A percentile compares a stretch with the other conserved stretches of the same genome.
phyloP scores from a whole-genome alignment of 1,284 basidiomycete genomes.

The Cryptococcus amylolentus region DNA sequence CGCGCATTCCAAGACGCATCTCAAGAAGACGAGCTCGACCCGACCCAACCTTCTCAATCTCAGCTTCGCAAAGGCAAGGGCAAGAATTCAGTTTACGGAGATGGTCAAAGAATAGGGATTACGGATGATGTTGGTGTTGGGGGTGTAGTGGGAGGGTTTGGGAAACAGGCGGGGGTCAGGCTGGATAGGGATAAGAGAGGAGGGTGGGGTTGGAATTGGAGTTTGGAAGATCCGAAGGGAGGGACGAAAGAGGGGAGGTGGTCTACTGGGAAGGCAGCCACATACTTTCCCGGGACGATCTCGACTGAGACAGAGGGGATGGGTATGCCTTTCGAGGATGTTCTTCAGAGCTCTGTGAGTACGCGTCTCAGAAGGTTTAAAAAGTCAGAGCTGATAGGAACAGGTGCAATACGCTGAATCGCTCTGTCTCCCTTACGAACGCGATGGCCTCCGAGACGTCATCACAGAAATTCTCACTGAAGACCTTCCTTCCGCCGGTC shows the following conservation, averaged over 20 bases:
- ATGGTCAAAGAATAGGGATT: background rate
- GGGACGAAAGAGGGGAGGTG: conserved; percentile 1
- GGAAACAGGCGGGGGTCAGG: conserved; percentile 21
- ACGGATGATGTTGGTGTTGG: conserved; percentile 8
- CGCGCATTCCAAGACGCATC: background rate
- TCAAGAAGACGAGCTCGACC: background rate
- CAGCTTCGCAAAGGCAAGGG: background rate
- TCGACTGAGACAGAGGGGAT: background rate
- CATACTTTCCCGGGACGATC: conserved; percentile 11
- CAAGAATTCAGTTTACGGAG: background rate
- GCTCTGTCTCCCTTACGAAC: conserved; percentile 12
- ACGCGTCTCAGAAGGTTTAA: too few relatives aligned
- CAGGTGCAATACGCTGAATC: conserved; percentile 15
- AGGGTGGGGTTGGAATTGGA: conserved; percentile 27
- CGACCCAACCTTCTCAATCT: background rate
- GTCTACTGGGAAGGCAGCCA: background rate
- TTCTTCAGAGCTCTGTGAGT: conserved; percentile 21
- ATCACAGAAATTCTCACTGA: conserved; percentile 7
- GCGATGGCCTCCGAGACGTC: conserved; percentile 12
- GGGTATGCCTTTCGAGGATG: conserved; percentile 4
- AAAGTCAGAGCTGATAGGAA: background rate
- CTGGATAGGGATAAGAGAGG: conserved; percentile 11
- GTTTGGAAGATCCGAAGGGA: conserved; percentile 6
- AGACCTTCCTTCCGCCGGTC: conserved; percentile 7
- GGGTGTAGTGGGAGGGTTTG: conserved; percentile 23